A percentile compares a stretch with the other conserved stretches of the same genome.
Conservation (phyloP, 2,329 filamentous ascomycete species). For the Neobulgaria alba region DNA sequence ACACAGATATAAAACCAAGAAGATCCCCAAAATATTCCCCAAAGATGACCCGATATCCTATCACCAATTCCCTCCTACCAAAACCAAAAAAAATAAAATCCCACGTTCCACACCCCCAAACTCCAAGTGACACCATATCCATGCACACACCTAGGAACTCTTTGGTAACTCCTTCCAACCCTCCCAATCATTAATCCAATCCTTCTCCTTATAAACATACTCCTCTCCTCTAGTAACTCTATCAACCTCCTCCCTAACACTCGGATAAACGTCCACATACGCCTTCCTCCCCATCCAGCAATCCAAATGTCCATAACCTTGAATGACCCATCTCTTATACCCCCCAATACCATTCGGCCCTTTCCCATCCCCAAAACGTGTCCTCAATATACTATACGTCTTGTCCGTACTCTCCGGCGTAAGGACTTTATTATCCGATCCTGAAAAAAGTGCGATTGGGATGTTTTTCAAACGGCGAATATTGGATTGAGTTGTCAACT, state of each 20-base stretch:
- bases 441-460: conserved; percentile 48
- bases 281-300: conserved; percentile 54
- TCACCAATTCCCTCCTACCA: too few relatives aligned
- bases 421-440: conserved; percentile 48
- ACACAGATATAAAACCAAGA: too few relatives aligned
- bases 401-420: conserved; percentile 43
- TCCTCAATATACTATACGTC: conserved; percentile 44
- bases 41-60: too few relatives aligned
- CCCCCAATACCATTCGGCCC: conserved; percentile 33
- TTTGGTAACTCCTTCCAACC: conserved; percentile 9
- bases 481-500: conserved; percentile 42
- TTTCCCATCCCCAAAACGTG: conserved; percentile 39
- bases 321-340: conserved; percentile 45
- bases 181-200: conserved; percentile 19
- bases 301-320: conserved; percentile 52
- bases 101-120: not conserved
- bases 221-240: conserved; percentile 32
- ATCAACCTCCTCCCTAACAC: conserved; percentile 46
- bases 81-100: too few relatives aligned
- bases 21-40: too few relatives aligned
- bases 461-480: conserved; percentile 41
- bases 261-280: conserved; percentile 50
- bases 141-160: not conserved
- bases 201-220: conserved; percentile 20
- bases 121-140: not conserved